Conservation (phyloP, 2,329 filamentous ascomycete species). For the Aspergillus sp. region DNA sequence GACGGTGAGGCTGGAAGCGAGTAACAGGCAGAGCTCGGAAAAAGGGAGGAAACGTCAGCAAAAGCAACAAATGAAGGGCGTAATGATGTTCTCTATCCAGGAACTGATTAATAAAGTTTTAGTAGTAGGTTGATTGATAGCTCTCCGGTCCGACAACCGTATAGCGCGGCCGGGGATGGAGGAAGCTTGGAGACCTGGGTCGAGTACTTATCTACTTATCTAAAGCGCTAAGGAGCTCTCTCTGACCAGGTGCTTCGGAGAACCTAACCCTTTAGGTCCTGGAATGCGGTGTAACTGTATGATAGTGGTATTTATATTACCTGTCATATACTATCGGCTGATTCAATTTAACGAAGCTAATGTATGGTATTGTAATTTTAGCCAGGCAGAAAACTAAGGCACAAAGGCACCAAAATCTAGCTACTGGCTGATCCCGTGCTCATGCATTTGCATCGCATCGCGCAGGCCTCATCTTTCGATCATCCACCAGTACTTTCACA, state of each 20-base stretch:
- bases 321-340: too few relatives aligned
- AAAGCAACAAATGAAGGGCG: background rate
- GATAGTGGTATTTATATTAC: background rate
- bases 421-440: slow-evolving; percentile 20
- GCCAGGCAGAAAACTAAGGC: slow-evolving; percentile 12
- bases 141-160: background rate
- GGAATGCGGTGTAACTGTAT: background rate
- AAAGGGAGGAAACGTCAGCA: background rate
- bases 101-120: background rate
- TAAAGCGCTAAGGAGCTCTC: too few relatives aligned
- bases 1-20: background rate
- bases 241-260: background rate
- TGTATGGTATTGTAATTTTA: background rate
- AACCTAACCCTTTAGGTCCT: background rate
- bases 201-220: background rate
- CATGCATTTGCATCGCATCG: slow-evolving; percentile 24
- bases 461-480: slow-evolving; percentile 13
- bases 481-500: background rate
- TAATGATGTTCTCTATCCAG: background rate
- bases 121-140: background rate
- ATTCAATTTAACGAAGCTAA: background rate
- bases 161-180: background rate
- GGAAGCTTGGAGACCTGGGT: background rate
- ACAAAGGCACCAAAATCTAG: slow-evolving; percentile 20
- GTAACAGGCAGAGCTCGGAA: background rate